Percentiles rank a stretch among this genome's conserved stretches.
Conservation (phyloP, 441 rosid species). For the Populus hybrid region DNA sequence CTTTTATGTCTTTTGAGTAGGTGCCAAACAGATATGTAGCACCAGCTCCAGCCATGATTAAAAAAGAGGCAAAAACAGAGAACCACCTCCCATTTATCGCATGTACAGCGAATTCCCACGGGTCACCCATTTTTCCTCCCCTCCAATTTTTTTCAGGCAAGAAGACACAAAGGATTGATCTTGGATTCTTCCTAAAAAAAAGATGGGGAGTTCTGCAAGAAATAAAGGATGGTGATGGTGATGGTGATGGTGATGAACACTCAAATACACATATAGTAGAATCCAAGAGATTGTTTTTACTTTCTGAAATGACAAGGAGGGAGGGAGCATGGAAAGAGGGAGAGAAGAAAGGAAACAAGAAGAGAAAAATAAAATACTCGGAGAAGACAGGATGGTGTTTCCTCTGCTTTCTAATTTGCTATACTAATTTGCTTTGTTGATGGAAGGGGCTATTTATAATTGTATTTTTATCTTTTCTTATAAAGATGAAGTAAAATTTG, state of each 20-base stretch:
- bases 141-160: background rate
- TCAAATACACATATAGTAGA: background rate
- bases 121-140: conserved; percentile 40
- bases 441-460: background rate
- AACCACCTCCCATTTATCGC: conserved; percentile 37
- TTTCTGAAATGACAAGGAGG: background rate
- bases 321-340: background rate
- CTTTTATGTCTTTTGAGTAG: conserved; percentile 31
- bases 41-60: conserved; percentile 41
- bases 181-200: background rate
- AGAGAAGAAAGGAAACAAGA: background rate
- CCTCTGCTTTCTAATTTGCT: background rate
- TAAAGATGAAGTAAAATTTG: background rate
- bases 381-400: background rate
- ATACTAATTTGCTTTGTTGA: background rate
- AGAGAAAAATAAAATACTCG: background rate
- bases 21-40: conserved; percentile 36
- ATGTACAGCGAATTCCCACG: conserved; percentile 16
- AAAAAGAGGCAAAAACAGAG: conserved; percentile 35
- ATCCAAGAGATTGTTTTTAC: background rate
- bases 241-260: background rate
- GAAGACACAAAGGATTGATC: background rate
- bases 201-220: background rate
- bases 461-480: background rate
- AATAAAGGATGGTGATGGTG: background rate